These are phyloP conservation scores for Euclidium syriacum DNA, from an alignment of 345 rosid genomes.

Conservation along the genomic window DNA sequence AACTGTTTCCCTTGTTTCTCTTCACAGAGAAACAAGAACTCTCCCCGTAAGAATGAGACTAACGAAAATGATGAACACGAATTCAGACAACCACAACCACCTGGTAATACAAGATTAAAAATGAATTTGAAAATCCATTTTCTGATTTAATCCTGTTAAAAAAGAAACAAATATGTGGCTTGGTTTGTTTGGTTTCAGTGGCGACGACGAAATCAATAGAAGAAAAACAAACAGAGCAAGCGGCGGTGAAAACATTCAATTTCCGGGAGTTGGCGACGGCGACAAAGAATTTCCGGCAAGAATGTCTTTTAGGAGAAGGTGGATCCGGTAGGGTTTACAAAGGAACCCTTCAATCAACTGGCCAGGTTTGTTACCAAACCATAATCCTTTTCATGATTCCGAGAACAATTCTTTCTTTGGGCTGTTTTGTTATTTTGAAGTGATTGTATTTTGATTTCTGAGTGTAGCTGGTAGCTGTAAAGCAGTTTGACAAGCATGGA, in stretches of 20 bases:
- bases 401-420: not conserved
- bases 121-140: not conserved
- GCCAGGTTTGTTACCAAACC: slow-evolving; percentile 42
- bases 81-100: slow-evolving; percentile 12
- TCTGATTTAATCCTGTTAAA: not conserved
- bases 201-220: slow-evolving; percentile 23
- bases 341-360: slow-evolving; percentile 55
- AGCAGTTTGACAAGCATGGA: slow-evolving; percentile 70
- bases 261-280: slow-evolving; percentile 74
- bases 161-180: not conserved
- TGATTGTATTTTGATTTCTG: not conserved
- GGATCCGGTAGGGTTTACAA: slow-evolving; percentile 71
- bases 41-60: slow-evolving; percentile 12
- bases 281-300: slow-evolving; percentile 70
- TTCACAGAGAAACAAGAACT: slow-evolving; percentile 35
- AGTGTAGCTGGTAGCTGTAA: slow-evolving; percentile 55
- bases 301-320: slow-evolving; percentile 72
- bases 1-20: slow-evolving; percentile 76
- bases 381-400: no score
- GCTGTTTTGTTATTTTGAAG: not conserved
- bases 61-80: slow-evolving; percentile 2
- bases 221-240: slow-evolving; percentile 1
- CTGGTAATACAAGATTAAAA: slow-evolving; percentile 5
- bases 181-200: slow-evolving; percentile 6
- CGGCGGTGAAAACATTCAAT: slow-evolving; percentile 28